Base-by-base conservation (phyloP, 345 rosid genomes). In the Psidium guajava region DNA sequence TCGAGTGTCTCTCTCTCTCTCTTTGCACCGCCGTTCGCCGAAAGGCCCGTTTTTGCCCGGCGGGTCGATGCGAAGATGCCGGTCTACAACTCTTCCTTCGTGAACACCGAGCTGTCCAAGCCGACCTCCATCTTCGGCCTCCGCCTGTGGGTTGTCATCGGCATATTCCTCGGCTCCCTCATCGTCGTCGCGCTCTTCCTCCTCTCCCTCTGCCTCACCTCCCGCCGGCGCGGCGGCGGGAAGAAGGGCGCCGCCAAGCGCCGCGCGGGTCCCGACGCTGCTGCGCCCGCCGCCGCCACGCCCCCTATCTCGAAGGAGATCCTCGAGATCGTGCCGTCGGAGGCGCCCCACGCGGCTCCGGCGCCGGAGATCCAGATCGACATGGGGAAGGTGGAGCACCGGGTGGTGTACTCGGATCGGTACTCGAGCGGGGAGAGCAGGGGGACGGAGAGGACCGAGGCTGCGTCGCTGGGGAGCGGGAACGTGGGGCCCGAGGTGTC, bases 71-170 rank as follows among this genome's bases (percentile, higher is more conserved):
- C 22, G 54, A 84, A 59, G 42, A 95, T 97, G 92, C 85, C 96
- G 14, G 15, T 93, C 9, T 91, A 92, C 94, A 90, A 95, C 88
- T 93, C 98, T 6, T 94, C 96, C 21, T 91, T 87, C 42, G 86
- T 97, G 50, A 95, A 95, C 87, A 58, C 92, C 24, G 93, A 95
- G 92, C 94, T 97, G 6, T 97, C 99, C 2, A 95, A 95, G 89
- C 96, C 90, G 40, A 95, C 99, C 9, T 95, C 98, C 18, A 95
- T 97, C 86, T 97, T 97, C 87, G 99, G 99, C 24, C 92, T 97
- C 25, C 93, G 93, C 12, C 91, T 95, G 4, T 97, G 99, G 99
- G 96, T 97, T 24, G 94, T 97, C 8, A 94, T 97, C 80, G 99
- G 98, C 24, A 94, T 97, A 83, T 87, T 95, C 21, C 86, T 97